Conservation (phyloP, 1,284 basidiomycete species). For the Boletus sp. region DNA sequence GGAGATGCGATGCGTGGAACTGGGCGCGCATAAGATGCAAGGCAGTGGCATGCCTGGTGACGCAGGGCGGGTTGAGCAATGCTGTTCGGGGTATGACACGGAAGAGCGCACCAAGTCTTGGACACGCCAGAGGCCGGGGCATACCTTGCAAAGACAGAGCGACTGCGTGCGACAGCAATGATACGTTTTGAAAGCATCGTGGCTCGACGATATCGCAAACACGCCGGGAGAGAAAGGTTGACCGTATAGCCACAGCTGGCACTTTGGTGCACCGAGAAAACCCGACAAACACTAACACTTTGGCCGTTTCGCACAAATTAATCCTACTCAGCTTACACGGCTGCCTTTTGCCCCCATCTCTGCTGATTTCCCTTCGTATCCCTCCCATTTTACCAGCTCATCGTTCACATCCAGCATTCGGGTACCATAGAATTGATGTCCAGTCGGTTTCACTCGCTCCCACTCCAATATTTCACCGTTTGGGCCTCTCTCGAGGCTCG, state of each 20-base stretch:
- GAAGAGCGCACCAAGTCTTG: conserved; percentile 48
- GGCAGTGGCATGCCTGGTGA: conserved; percentile 44
- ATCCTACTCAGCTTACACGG: no score
- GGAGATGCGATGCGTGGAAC: conserved; percentile 64
- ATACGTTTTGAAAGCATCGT: conserved; percentile 70
- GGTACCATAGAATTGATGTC: conserved; percentile 63
- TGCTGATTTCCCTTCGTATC: conserved; percentile 48
- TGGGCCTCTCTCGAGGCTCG: conserved; percentile 47
- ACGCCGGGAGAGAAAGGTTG: background rate
- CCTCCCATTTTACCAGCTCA: conserved; percentile 55
- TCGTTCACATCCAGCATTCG: conserved; percentile 54
- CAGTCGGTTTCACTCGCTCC: conserved; percentile 52
- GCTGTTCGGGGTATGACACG: conserved; percentile 5
- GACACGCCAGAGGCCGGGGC: conserved; percentile 37
- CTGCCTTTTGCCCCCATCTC: no score
- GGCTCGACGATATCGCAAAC: background rate
- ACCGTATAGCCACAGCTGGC: conserved; percentile 19
- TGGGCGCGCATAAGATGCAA: conserved; percentile 49
- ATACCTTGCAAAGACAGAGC: conserved; percentile 43
- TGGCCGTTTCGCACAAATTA: no score
- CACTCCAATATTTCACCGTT: conserved; percentile 46
- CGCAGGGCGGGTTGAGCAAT: background rate
- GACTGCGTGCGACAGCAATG: conserved; percentile 60
- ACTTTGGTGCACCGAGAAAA: conserved; percentile 10
- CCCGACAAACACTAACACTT: conserved; percentile 6